Evolutionary conservation across 2,329 filamentous ascomycete genomes (phyloP), one percentile per base, ranked within the genome.

Genomic region (Botrytis hyacinthi): DNA sequence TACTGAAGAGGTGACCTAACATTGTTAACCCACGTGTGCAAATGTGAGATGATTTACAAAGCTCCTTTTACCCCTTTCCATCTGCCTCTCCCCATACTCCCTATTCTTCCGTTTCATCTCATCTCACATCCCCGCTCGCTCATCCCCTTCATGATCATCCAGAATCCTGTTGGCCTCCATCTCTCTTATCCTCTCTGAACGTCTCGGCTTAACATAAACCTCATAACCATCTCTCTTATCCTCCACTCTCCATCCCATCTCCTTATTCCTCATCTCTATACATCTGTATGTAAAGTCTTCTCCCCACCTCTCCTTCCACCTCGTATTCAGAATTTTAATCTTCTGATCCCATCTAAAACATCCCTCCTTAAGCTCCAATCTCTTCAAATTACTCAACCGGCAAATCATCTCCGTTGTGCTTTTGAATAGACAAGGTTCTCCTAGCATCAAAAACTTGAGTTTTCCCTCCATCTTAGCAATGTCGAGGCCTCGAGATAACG

Each of bases 381-480:
- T 16, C n/a, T 32, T 35, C 2, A 69, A 40, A 42, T 69, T 57
- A 26, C n/a, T 22, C 18, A 69, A 42, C 12, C 66, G 48, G 14
- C 48, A 42, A 57, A 69, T 44, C 48, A 57, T 57, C 37, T 69
- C 66, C n/a, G 66, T 69, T 9, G 66, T 69, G 37, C 48, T 69
- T 69, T 32, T 69, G 18, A 29, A 69, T 16, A 69, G 48, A 57
- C 66, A 69, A 8, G 66, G 66, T n/a, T 69, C 66, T 5, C 66
- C 66, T 57, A 69, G 18, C 48, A 69, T 69, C 26, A 69, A 16
- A 29, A 57, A 69, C n/a, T 42, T 69, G 6, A 69, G 66, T n/a
- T 69, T 69, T 51, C 57, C 48, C 40, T 57, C 48, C 48, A 69
- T 57, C 51, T 59, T 69, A 4, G 66, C 66, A 69, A 69, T 42